Conservation (phyloP, 345 rosid species). For the Geranium rotundifolium region DNA sequence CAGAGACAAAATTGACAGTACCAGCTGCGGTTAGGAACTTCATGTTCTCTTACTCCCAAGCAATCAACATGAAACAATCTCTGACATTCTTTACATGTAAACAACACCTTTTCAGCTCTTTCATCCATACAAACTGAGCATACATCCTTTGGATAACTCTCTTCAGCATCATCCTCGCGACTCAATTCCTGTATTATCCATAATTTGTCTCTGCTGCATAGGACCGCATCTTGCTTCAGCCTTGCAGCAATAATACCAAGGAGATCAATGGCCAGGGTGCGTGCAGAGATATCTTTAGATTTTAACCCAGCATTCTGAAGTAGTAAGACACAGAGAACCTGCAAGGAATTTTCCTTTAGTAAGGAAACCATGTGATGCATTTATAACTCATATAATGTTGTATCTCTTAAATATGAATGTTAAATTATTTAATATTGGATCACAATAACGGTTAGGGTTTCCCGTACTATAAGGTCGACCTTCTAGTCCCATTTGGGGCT, state of each 20-base stretch:
- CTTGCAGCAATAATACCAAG: conserved; percentile 90
- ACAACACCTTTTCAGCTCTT: conserved; percentile 45
- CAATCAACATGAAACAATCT: conserved; percentile 83
- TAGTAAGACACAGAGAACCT: conserved; percentile 94
- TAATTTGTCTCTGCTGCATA: conserved; percentile 42
- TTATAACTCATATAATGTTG: not conserved
- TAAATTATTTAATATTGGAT: too few species aligned
- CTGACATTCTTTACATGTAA: conserved; percentile 67
- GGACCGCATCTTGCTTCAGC: conserved; percentile 72
- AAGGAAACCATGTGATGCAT: not conserved
- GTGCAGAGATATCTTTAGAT: conserved; percentile 81
- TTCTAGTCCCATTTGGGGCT: too few species aligned
- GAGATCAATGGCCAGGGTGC: conserved; percentile 90
- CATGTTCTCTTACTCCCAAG: conserved; percentile 74
- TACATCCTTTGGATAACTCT: conserved; percentile 33
- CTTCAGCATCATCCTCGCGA: conserved; percentile 30
- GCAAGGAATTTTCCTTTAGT: conserved; percentile 18
- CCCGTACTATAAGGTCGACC: too few species aligned
- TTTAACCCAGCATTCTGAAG: conserved; percentile 94
- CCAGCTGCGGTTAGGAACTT: conserved; percentile 58
- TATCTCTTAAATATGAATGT: not conserved
- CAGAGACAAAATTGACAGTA: conserved; percentile 71
- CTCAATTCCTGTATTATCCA: conserved; percentile 55
- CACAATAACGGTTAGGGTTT: too few species aligned
- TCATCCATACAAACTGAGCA: conserved; percentile 69